Percentiles rank a stretch among this genome's conserved stretches.
These are phyloP conservation scores for Ustilago curta DNA, from an alignment of 1,284 basidiomycete genomes.

Conservation along the genomic window DNA sequence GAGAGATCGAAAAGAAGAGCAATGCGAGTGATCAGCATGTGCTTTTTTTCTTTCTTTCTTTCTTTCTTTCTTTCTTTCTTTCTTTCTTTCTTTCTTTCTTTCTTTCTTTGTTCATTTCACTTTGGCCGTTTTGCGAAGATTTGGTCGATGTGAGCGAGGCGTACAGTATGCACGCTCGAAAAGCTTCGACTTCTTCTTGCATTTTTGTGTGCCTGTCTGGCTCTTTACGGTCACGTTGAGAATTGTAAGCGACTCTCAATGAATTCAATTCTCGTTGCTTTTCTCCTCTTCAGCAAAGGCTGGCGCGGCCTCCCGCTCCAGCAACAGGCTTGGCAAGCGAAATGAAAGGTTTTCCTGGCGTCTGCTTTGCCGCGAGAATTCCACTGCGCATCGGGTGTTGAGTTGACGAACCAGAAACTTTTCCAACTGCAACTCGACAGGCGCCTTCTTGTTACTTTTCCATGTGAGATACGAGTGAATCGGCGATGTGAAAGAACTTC, in stretches of 20 bases:
- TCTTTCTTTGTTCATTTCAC: neutral
- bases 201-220: neutral
- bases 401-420: too few species aligned
- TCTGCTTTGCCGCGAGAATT: neutral
- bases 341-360: constrained; percentile 23
- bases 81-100: neutral
- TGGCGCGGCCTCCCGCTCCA: constrained; percentile 25
- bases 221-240: constrained; percentile 8
- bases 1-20: constrained; percentile 35
- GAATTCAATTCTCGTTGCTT: constrained; percentile 20
- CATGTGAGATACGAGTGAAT: neutral
- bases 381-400: neutral
- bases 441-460: too few species aligned
- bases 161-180: neutral
- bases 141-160: constrained; percentile 6
- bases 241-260: constrained; percentile 35
- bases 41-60: neutral
- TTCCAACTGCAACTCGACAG: neutral
- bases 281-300: constrained; percentile 1
- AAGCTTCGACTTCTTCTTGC: constrained; percentile 8
- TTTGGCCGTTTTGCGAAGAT: constrained; percentile 1
- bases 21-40: constrained; percentile 27
- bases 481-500: constrained; percentile 20
- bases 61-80: neutral
- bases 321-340: neutral